Evolutionary conservation across 805 yeast genomes (phyloP), one percentile per base, ranked within the genome.

Genomic region (Starmerella stellata): DNA sequence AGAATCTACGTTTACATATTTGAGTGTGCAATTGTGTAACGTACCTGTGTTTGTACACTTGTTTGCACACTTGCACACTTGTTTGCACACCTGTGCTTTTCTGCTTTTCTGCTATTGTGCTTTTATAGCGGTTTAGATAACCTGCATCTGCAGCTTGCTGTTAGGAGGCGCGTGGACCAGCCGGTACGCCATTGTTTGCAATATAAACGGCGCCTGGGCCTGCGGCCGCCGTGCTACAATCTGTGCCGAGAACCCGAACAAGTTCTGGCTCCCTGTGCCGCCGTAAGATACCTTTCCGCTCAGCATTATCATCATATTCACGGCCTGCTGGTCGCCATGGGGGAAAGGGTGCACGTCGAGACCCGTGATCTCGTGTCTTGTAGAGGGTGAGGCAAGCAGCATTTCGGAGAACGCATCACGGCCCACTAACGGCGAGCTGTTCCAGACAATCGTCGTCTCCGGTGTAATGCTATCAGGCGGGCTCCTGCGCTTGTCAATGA

Each of bases 361-460:
- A 5, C 57, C 55, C 5, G 53, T 39, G 14, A 60, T 36, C 4
- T 54, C 61, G 46, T 62, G 66, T 15, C 25, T 21, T 14, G 61
- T 59, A 5, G 37, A 33, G 5, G 66, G 66, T 55, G 58, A 52
- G 5, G 46, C 46, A 3, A 45, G 34, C 40, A 55, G 46, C 56
- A 61, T 51, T 33, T 56, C 55, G 23, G 49, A 38, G 37, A 60
- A 53, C 9, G 58, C 55, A n/a, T 51, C 58, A 7, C 54, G 52
- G 7, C 66, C 66, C 9, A 49, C 56, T 17, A 62, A 42, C 29
- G 66, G 66, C 24, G 56, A 56, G 19, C 66, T 66, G 44, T 62
- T 59, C 59, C 62, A 62, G 14, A 62, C 60, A 21, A 62, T 53
- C 11, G 61, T 56, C 2, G 64, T 56, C 15, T 49, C 47, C 7